Evolutionary conservation across 176 grass and related monocot species (phyloP).

Genomic region (Eleusine indica): DNA sequence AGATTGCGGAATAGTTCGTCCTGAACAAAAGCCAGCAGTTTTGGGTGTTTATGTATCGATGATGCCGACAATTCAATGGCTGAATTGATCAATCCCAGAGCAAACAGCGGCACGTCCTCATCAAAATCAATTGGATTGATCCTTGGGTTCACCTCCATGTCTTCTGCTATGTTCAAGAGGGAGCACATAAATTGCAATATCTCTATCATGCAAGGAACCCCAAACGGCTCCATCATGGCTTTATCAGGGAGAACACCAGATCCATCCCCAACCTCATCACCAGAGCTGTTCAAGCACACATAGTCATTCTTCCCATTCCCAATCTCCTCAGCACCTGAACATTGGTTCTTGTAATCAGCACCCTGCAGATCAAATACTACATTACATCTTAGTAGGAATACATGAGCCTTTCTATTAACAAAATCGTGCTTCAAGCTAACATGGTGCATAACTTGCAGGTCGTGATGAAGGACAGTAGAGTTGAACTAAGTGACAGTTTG

Average conservation of each 20-base stretch:
- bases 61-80: conserved; percentile 74
- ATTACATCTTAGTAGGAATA: neutral
- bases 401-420: conserved; percentile 21
- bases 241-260: conserved; percentile 40
- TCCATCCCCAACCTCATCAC: conserved; percentile 47
- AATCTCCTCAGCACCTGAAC: conserved; percentile 48
- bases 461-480: neutral
- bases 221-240: conserved; percentile 66
- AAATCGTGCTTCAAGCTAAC: conserved; percentile 6
- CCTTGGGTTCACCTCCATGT: conserved; percentile 81
- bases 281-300: conserved; percentile 48
- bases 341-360: conserved; percentile 52
- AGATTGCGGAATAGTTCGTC: conserved; percentile 91
- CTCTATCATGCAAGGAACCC: conserved; percentile 93
- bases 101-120: conserved; percentile 96
- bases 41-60: conserved; percentile 62
- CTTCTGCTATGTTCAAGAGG: conserved; percentile 86
- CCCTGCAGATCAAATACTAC: conserved; percentile 53
- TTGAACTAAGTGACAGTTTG: neutral
- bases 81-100: conserved; percentile 85
- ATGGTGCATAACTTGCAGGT: conserved; percentile 23
- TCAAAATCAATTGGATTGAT: conserved; percentile 82
- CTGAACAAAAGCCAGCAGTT: conserved; percentile 80
- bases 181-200: conserved; percentile 96
- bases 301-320: conserved; percentile 63